Evolutionary conservation across 2,329 filamentous ascomycete species (phyloP).

Genomic region (Chrysoporthe deuterocubensis): DNA sequence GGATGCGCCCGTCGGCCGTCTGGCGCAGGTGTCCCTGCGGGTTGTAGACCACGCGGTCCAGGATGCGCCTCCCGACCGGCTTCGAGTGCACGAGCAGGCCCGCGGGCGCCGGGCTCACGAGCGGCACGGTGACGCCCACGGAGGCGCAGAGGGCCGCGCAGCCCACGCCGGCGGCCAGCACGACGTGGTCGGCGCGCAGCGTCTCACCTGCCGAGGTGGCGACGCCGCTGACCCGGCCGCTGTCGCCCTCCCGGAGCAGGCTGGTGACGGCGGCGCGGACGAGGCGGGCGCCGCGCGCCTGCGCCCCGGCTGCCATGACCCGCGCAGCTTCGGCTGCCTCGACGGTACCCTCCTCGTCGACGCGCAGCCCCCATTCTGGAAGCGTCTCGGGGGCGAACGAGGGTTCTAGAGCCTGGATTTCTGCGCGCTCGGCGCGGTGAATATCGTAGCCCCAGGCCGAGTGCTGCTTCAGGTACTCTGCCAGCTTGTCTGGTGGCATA

Average conservation of each 20-base stretch:
- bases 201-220: constrained; percentile 26
- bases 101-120: constrained; percentile 31
- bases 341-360: constrained; percentile 45
- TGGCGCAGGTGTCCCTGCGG: constrained; percentile 37
- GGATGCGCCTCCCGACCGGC: constrained; percentile 30
- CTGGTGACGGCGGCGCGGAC: constrained; percentile 28
- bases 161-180: constrained; percentile 38
- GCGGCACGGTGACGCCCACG: constrained; percentile 33
- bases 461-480: constrained; percentile 31
- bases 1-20: constrained; percentile 36
- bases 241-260: constrained; percentile 26
- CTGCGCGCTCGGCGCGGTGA: constrained; percentile 30
- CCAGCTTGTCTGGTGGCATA: constrained; percentile 33
- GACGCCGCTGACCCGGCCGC: constrained; percentile 28
- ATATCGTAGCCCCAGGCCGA: constrained; percentile 38
- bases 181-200: constrained; percentile 36
- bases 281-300: constrained; percentile 28
- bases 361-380: constrained; percentile 52
- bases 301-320: constrained; percentile 31
- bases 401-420: constrained; percentile 33
- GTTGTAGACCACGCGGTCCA: constrained; percentile 34
- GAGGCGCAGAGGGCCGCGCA: constrained; percentile 34
- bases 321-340: constrained; percentile 36
- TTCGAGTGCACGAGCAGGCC: constrained; percentile 38
- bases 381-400: constrained; percentile 25